Conservation (phyloP, 208 protist species). For the Trypanosoma brucei region DNA sequence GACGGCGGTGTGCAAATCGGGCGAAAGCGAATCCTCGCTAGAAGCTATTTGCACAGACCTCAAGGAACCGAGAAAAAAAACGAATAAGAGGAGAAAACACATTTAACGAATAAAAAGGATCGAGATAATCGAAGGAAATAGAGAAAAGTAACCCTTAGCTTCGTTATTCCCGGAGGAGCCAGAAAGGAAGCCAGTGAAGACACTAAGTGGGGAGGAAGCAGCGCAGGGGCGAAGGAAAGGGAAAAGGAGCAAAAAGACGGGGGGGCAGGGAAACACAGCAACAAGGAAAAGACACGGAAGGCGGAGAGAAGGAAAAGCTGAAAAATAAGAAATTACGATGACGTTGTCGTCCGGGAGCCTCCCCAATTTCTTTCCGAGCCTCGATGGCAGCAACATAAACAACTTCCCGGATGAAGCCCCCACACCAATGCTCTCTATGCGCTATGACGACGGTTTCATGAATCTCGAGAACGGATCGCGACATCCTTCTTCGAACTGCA, state of each 20-base stretch:
- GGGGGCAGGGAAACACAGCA: background rate
- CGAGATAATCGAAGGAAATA: too few species aligned
- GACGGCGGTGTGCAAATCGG: too few species aligned
- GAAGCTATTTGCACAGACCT: too few species aligned
- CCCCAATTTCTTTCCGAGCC: background rate
- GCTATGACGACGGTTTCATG: background rate
- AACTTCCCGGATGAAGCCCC: background rate
- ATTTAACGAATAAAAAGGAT: too few species aligned
- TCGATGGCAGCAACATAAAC: background rate
- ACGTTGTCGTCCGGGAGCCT: slow-evolving; percentile 1
- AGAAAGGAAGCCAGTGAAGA: too few species aligned
- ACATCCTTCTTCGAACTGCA: background rate
- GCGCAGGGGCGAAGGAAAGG: background rate
- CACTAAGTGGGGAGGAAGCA: background rate
- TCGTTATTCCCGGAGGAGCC: too few species aligned
- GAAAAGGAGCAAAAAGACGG: slow-evolving; percentile 5
- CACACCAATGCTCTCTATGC: slow-evolving; percentile 1
- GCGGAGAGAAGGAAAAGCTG: background rate
- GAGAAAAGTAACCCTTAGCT: too few species aligned
- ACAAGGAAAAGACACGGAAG: background rate
- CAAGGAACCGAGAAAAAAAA: too few species aligned
- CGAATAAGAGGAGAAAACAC: too few species aligned
- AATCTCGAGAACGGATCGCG: background rate
- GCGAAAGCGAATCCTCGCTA: too few species aligned
- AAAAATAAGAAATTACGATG: background rate